These are phyloP conservation scores for Telopea speciosissima DNA, from an alignment of 177 flowering plant species.

Conservation along the genomic window DNA sequence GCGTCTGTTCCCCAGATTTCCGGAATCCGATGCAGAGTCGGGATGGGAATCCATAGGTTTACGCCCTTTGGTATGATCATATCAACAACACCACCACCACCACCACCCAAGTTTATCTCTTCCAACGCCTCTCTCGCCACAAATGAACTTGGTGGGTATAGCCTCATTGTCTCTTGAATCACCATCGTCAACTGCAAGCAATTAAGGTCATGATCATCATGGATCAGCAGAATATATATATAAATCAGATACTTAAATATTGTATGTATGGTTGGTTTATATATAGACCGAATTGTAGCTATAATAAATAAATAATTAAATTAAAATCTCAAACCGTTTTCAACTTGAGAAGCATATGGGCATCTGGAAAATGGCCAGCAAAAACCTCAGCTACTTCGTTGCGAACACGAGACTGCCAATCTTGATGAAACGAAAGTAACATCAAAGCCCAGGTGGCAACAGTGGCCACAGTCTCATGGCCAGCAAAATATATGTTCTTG, in stretches of 20 bases:
- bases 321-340: conserved; percentile 36
- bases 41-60: conserved; percentile 36
- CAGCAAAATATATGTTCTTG: conserved; percentile 6
- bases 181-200: conserved; percentile 42
- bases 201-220: too few species aligned
- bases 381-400: conserved; percentile 41
- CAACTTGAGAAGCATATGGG: conserved; percentile 32
- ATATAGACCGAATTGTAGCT: too few species aligned
- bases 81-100: too few species aligned
- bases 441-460: neutral
- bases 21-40: conserved; percentile 32
- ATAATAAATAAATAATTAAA: too few species aligned
- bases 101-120: conserved; percentile 24
- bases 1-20: conserved; percentile 24
- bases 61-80: conserved; percentile 42
- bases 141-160: conserved; percentile 43
- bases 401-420: conserved; percentile 60
- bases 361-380: conserved; percentile 19
- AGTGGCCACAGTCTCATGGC: neutral
- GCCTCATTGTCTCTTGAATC: conserved; percentile 40
- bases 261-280: too few species aligned
- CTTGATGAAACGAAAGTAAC: conserved; percentile 39
- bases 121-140: conserved; percentile 38
- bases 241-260: too few species aligned
- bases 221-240: too few species aligned